Conservation (phyloP, 23 red algal species). For the Agarophyton chilense region DNA sequence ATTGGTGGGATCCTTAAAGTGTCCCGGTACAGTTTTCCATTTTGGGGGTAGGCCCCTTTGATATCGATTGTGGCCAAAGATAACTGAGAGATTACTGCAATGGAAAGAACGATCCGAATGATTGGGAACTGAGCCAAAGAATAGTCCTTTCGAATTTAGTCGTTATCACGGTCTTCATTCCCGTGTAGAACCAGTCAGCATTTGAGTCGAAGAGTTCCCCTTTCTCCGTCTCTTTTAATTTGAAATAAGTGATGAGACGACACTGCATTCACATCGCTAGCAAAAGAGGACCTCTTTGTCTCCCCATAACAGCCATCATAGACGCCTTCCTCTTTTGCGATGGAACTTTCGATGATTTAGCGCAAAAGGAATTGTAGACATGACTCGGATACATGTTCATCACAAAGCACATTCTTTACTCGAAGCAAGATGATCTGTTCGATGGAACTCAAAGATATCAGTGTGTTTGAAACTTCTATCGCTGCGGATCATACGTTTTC, state of each 20-base stretch:
- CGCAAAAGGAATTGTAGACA: not conserved
- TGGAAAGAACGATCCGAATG: not conserved
- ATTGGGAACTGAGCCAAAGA: not conserved
- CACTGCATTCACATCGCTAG: not conserved
- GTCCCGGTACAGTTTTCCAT: not conserved
- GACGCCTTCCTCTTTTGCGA: not conserved
- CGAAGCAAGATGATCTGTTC: no score
- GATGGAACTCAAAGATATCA: no score
- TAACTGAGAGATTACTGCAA: not conserved
- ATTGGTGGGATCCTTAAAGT: not conserved
- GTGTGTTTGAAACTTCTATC: no score
- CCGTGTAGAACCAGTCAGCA: not conserved
- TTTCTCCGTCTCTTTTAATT: not conserved
- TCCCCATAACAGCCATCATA: not conserved
- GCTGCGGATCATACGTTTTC: no score
- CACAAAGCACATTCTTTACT: no score
- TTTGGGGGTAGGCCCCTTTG: not conserved
- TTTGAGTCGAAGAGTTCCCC: not conserved
- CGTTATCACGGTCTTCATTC: not conserved
- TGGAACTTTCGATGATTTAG: not conserved
- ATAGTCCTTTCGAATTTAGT: not conserved
- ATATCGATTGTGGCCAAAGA: not conserved
- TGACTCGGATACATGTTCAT: not conserved
- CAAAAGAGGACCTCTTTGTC: not conserved
- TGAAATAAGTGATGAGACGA: slow-evolving; percentile 12